Evolutionary conservation across 176 grass and related monocot species (phyloP).

Genomic region (Oryza brachyantha): DNA sequence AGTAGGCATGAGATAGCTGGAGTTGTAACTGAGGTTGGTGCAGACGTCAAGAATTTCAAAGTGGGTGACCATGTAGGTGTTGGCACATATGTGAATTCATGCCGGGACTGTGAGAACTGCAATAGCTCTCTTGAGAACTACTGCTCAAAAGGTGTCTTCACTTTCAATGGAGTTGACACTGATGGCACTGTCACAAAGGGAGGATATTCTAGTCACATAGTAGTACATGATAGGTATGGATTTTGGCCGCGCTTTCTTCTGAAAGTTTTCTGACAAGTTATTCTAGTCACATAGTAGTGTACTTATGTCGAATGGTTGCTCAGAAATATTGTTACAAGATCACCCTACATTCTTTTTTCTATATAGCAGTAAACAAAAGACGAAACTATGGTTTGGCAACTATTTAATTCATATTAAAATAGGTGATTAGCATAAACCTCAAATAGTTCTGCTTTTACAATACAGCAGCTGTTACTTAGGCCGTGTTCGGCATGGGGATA

Average conservation of each 20-base stretch:
- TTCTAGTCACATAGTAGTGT: too few species aligned
- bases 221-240: constrained; percentile 64
- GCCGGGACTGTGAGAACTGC: constrained; percentile 58
- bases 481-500: too few species aligned
- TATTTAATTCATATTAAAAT: too few species aligned
- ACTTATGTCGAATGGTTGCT: not conserved
- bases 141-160: constrained; percentile 41
- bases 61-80: constrained; percentile 66
- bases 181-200: constrained; percentile 75
- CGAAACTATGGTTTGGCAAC: not conserved
- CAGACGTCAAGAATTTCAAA: constrained; percentile 53
- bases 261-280: not conserved
- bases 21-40: constrained; percentile 64
- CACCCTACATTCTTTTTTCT: not conserved
- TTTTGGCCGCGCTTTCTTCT: not conserved
- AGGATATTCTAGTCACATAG: constrained; percentile 78
- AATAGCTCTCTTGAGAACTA: constrained; percentile 48
- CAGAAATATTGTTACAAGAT: not conserved
- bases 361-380: not conserved
- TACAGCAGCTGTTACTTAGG: too few species aligned
- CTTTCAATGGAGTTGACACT: constrained; percentile 63
- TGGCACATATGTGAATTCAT: constrained; percentile 67
- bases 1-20: constrained; percentile 81
- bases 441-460: not conserved
- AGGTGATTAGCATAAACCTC: not conserved